Evolutionary conservation across 495 filamentous ascomycete genomes (phyloP).

Genomic region (Eremomyces bilateralis): DNA sequence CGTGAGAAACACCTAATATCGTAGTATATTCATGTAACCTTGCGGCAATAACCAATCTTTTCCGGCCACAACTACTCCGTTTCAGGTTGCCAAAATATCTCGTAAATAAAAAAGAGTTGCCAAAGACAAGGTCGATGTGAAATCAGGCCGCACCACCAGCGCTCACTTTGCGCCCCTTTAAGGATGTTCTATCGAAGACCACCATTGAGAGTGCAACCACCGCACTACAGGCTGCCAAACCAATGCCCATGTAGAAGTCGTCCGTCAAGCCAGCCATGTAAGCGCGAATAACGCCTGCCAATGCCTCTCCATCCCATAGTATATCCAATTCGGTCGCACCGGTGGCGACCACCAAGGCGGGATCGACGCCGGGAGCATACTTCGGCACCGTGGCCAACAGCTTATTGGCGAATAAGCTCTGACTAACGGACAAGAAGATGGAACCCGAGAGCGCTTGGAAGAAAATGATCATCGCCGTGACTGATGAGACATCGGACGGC

Average conservation of each 20-base stretch:
- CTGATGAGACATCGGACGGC: conserved; percentile 10
- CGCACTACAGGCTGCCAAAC: conserved; percentile 10
- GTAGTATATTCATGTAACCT: too few relatives aligned
- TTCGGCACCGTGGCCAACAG: conserved; percentile 5
- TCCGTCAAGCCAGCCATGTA: conserved; percentile 37
- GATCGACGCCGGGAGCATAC: conserved; percentile 23
- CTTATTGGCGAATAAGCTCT: conserved; percentile 12
- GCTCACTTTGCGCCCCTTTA: not conserved
- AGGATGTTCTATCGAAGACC: not conserved
- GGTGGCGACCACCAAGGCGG: conserved; percentile 20
- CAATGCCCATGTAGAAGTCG: conserved; percentile 24
- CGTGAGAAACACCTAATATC: too few relatives aligned
- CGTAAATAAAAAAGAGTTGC: too few relatives aligned
- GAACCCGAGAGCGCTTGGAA: conserved; percentile 13
- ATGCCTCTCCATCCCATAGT: conserved; percentile 21
- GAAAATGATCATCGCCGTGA: conserved; percentile 12
- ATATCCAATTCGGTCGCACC: conserved; percentile 30
- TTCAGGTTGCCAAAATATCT: too few relatives aligned
- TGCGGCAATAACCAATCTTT: too few relatives aligned
- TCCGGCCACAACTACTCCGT: too few relatives aligned
- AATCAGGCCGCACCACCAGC: not conserved
- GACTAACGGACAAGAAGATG: conserved; percentile 9
- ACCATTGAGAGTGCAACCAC: not conserved
- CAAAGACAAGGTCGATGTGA: not conserved
- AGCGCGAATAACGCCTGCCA: conserved; percentile 29